Base-by-base conservation (phyloP, 2,329 filamentous ascomycete species). In the Neonectria ditissima region DNA sequence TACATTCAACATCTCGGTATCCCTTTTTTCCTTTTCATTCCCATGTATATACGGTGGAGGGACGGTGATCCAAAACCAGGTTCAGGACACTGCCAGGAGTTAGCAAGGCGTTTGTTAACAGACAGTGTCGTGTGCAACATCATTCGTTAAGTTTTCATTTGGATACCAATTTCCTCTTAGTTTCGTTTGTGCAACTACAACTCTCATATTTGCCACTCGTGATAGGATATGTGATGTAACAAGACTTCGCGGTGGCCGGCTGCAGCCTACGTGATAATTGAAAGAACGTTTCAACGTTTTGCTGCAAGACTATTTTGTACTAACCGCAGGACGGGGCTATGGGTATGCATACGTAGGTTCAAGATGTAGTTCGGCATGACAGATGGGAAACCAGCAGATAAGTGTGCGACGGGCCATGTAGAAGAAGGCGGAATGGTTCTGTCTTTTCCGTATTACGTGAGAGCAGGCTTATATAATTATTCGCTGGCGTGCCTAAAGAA, bases 291-390 rank as follows among this genome's bases (percentile, higher is more conserved):
- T n/a, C n/a, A n/a, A n/a, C n/a, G n/a, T n/a, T n/a, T n/a, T n/a
- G n/a, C n/a, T n/a, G n/a, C n/a, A n/a, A n/a, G n/a, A n/a, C n/a
- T n/a, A n/a, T n/a, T n/a, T n/a, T n/a, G n/a, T n/a, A 80, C 43
- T 76, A 76, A 37, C 79, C 78, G 18, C 67, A 75, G 26, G 50
- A 77, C 20, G 78, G 78, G 0, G 79, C 71, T 0, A 77, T 73
- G n/a, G 68, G 71, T 5, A 76, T 77, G 5, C 73, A 78, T 24
- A 73, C 76, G 70, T 70, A 70, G 48, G 70, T n/a, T 77, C 1
- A 74, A 78, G 2, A 77, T 78, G 75, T 68, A 74, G 24, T 10
- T 68, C 13, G 77, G 77, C 7, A 69, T 78, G 63, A 63, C 73
- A 1, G 65, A 72, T 52, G 75, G 74, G 4, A 74, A 73, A 22